Base-by-base conservation (phyloP, 2,329 filamentous ascomycete genomes). In the Aspergillus fructus region DNA sequence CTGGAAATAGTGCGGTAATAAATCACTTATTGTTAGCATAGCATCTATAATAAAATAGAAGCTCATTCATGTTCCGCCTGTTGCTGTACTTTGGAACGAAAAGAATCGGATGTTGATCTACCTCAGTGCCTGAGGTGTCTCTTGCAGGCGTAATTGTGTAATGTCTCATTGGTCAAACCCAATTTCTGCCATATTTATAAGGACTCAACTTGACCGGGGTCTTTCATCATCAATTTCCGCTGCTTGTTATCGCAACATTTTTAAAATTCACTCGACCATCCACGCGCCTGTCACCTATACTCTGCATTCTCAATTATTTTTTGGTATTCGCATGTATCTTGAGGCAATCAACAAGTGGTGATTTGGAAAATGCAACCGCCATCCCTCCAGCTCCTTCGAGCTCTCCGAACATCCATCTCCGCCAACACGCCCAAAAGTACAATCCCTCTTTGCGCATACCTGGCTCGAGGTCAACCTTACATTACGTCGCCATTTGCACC, bases 341-440 rank as follows among this genome's bases (percentile, higher is more conserved):
- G 34, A 37, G 9, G 9, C 27, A 30, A 30, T 30, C 27, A 30
- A 11, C 27, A 30, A 30, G 27, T 30, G 9, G 27, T 30, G 27
- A 11, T 40, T 40, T 40, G 4, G 9, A 40, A 40, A 63, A 77
- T 77, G 74, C 69, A 74, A 47, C 58, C 74, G 11, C 77, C 77
- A 56, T 78, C 76, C 0, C 56, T 69, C 34, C 74, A 77, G 53
- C 72, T 78, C 33, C 73, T 79, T 43, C 72, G 75, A 55, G 73
- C 73, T 33, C 59, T 79, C 58, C 76, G 75, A 58, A 68, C 67
- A 27, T 71, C 73, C n/a, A 64, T 75, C 40, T 45, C 55, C 30
- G 57, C 59, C 27, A 52, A 57, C 53, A 51, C 52, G n/a, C 40
- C 33, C 45, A 55, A 54, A 39, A 45, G 47, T 55, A 62, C 48